Percentiles rank a stretch among this genome's conserved stretches.
Conservation (phyloP, 179 eudicot species). For the Drosera spatulata region DNA sequence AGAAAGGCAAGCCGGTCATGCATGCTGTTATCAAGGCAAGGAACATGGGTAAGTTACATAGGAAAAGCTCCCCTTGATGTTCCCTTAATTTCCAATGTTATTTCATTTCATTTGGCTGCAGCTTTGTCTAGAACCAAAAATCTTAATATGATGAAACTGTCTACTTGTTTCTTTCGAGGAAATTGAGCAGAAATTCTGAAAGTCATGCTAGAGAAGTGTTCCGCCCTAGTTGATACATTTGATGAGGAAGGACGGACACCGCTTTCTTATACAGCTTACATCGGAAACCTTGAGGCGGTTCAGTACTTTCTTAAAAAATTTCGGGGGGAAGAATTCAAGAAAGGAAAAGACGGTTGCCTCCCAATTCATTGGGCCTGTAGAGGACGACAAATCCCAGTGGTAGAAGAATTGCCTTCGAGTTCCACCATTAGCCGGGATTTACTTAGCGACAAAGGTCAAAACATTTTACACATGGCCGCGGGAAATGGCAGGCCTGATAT, state of each 20-base stretch:
- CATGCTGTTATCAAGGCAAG: not conserved
- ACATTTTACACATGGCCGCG: constrained; percentile 23
- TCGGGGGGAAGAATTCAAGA: constrained; percentile 4
- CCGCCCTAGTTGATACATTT: not conserved
- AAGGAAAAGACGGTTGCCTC: constrained; percentile 11
- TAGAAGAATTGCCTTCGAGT: constrained; percentile 1
- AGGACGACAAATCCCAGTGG: constrained; percentile 12
- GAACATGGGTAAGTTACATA: constrained; percentile 4
- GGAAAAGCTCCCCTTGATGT: no score
- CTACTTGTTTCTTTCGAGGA: not conserved
- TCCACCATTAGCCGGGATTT: constrained; percentile 1
- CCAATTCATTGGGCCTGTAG: constrained; percentile 18
- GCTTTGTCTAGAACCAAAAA: not conserved
- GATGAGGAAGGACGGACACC: constrained; percentile 15
- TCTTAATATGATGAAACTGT: not conserved
- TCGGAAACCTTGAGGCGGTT: constrained; percentile 18
- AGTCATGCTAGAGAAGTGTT: not conserved
- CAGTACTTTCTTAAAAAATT: not conserved
- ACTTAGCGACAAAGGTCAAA: constrained; percentile 12
- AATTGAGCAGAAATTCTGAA: constrained; percentile 8
- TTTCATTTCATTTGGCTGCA: not conserved
- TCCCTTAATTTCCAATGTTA: not conserved
- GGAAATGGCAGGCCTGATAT: constrained; percentile 10
- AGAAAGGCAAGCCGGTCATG: constrained; percentile 1
- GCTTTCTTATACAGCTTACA: constrained; percentile 20